phyloP scores from a whole-genome alignment of 768 basidiomycete species.

The Pleurotus sapidus region DNA sequence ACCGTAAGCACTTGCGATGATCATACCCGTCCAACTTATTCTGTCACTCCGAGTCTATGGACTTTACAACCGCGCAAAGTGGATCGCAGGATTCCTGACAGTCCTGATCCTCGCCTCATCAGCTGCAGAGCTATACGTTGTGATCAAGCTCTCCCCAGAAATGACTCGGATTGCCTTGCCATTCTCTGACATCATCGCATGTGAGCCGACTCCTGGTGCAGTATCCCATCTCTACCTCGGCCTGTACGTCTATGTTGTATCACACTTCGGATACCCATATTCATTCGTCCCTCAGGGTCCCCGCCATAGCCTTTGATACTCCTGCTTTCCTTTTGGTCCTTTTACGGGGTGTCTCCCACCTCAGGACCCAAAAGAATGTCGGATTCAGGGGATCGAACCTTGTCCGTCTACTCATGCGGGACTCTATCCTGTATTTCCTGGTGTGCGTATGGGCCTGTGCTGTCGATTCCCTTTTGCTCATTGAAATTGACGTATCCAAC shows the following conservation, averaged over 20 bases:
- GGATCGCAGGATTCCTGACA: not conserved
- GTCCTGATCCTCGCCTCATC: not conserved
- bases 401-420: not conserved
- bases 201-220: not conserved
- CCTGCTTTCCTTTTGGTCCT: not conserved
- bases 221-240: not conserved
- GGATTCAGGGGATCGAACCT: not conserved
- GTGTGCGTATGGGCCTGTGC: not conserved
- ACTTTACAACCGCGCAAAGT: not conserved
- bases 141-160: not conserved
- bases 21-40: not conserved
- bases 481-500: not conserved
- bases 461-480: not conserved
- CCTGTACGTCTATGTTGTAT: not conserved
- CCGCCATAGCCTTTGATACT: not conserved
- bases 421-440: not conserved
- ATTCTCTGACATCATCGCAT: not conserved
- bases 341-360: not conserved
- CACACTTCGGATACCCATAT: not conserved
- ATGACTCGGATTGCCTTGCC: not conserved
- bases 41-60: not conserved
- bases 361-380: not conserved
- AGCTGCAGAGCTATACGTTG: not conserved
- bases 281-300: not conserved
- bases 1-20: not conserved